Percentiles rank a stretch among this genome's conserved stretches.
Evolutionary conservation across 2,329 filamentous ascomycete species (phyloP).

Genomic region (Penicillium rolfsii): DNA sequence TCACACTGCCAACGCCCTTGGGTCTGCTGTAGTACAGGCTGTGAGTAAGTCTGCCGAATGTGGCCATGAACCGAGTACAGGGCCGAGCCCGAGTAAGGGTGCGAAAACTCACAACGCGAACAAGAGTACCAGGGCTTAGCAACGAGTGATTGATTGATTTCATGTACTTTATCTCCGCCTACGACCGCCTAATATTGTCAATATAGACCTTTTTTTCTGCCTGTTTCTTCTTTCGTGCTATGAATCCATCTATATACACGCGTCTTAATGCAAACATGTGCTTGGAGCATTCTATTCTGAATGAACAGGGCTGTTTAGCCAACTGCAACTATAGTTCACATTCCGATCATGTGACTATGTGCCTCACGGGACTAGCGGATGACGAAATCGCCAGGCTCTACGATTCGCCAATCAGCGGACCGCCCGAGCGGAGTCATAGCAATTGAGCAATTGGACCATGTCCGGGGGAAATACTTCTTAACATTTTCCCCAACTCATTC

Average conservation of each 20-base stretch:
- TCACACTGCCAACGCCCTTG: conserved; percentile 17
- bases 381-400: conserved; percentile 21
- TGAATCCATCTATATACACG: too few species aligned
- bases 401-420: conserved; percentile 18
- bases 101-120: conserved; percentile 9
- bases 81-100: conserved; percentile 13
- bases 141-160: conserved; percentile 5
- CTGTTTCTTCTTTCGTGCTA: neutral
- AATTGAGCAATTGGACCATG: conserved; percentile 5
- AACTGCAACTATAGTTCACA: neutral
- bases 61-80: conserved; percentile 18
- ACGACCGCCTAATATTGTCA: conserved; percentile 11
- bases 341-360: neutral
- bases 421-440: conserved; percentile 24
- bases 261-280: too few species aligned
- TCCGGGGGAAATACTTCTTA: conserved; percentile 17
- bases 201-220: conserved; percentile 15
- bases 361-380: conserved; percentile 8
- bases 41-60: conserved; percentile 27
- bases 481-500: conserved; percentile 16
- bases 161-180: conserved; percentile 18
- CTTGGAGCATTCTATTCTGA: neutral
- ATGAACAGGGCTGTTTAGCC: neutral
- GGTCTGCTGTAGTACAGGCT: conserved; percentile 25
- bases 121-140: conserved; percentile 10